phyloP scores from a whole-genome alignment of 2,329 filamentous ascomycete species.

The Colletotrichum simmondsii region DNA sequence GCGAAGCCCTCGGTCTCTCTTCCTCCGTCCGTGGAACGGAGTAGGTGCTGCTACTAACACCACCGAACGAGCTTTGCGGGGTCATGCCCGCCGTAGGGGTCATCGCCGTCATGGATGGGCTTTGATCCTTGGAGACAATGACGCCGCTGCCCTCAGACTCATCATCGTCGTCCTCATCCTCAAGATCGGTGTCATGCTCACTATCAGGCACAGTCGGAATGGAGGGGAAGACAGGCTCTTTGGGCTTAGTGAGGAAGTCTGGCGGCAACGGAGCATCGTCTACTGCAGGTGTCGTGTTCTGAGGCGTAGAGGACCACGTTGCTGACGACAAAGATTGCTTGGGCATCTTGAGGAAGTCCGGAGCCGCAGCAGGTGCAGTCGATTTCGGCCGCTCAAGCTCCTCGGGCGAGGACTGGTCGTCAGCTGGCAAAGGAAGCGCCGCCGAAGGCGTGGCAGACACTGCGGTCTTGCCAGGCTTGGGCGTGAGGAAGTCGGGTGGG shows the following conservation, averaged over 20 bases:
- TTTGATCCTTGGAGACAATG: slow-evolving; percentile 73
- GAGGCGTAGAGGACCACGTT: slow-evolving; percentile 30
- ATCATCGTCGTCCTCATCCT: slow-evolving; percentile 59
- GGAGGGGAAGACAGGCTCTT: slow-evolving; percentile 40
- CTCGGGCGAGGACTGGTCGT: background rate
- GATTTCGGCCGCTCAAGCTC: slow-evolving; percentile 32
- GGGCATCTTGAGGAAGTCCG: slow-evolving; percentile 32
- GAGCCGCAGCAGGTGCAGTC: slow-evolving; percentile 35
- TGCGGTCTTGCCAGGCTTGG: slow-evolving; percentile 41
- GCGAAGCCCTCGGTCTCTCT: slow-evolving; percentile 50
- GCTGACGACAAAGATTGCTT: slow-evolving; percentile 31
- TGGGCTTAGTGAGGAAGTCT: slow-evolving; percentile 42
- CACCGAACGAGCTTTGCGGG: slow-evolving; percentile 69
- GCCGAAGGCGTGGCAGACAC: slow-evolving; percentile 17
- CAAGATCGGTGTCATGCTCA: slow-evolving; percentile 41
- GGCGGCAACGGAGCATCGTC: slow-evolving; percentile 55
- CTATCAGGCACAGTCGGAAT: slow-evolving; percentile 33
- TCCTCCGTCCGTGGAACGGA: slow-evolving; percentile 59
- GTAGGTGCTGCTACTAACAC: slow-evolving; percentile 56
- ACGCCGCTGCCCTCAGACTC: slow-evolving; percentile 70
- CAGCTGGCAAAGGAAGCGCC: slow-evolving; percentile 18
- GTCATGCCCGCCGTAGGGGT: slow-evolving; percentile 63
- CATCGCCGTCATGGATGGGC: slow-evolving; percentile 57
- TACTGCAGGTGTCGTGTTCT: slow-evolving; percentile 33
- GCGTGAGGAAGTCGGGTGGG: slow-evolving; percentile 38